Base-by-base conservation (phyloP, 345 rosid species). In the Pugionium dolabratum region DNA sequence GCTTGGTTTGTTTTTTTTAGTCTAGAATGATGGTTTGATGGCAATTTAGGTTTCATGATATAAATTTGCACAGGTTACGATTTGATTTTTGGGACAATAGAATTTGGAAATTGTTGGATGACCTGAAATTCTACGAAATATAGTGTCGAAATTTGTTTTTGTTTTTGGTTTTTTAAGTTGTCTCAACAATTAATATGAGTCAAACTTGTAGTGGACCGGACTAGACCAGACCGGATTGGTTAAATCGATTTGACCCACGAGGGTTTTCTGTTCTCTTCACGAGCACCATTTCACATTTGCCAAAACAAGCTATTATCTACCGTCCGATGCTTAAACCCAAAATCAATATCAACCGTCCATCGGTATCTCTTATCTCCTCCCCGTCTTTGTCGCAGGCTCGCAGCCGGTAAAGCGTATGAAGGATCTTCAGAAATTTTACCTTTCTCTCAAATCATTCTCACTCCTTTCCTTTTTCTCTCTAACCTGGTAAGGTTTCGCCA, bases 381-480 rank as follows among this genome's bases (percentile, higher is more conserved):
- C 69, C 73, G 61, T 67, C 73, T 63, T 61, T 48, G 78, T 74
- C 73, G 59, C 63, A 45, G 44, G 49, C 64, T 62, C 69, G 59
- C 50, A 67, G 69, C 47, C 69, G 48, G 65, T 74, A 68, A 68
- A 68, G 74, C 78, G 69, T 64, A 62, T 74, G 74, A 62, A 56
- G 48, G 64, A 54, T 67, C 46, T 67, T 74, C 59, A n/a, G 30
- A 9, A 48, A 31, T 58, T 65, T 57, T 31, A 55, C 47, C 28
- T 53, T 53, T 45, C 54, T 70, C 57, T 51, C 63, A 33, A 35
- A 2, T 29, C 5, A 7, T 4, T 34, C 59, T 35, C 57, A 33
- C 57, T 52, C n/a, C 34, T 5, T 6, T 33, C 32, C 44, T 37
- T 31, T 70, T 40, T 68, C 48, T 58, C 44, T 40, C 42, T 42